Evolutionary conservation across 352 stramenopile species (phyloP), one percentile per base, ranked within the genome.

Genomic region (Globisporangium nodosum): DNA sequence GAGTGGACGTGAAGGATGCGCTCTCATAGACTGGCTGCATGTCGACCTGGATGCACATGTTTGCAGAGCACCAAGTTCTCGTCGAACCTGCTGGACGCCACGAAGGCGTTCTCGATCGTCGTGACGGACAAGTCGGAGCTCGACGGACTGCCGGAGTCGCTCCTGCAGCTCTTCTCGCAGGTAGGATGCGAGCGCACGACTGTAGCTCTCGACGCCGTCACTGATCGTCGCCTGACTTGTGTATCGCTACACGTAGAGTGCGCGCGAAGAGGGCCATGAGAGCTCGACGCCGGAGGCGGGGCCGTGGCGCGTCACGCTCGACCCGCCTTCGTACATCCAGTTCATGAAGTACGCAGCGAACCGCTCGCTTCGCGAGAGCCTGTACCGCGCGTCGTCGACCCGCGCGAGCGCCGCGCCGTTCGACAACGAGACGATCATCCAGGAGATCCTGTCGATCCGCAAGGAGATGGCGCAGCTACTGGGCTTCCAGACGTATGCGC

Each of bases 21-120:
- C 24, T 27, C 24, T 27, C 24, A 27, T 27, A 45, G 13, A 24
- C 15, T 48, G 42, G n/a, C 5, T 20, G 39, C 24, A 18, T 8
- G 3, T 56, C 3, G 16, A 51, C 9, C 30, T 24, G 35, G 4
- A 46, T 53, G 16, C 33, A 27, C 24, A 1, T 27, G 24, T 27
- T 27, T 27, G 37, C 46, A 93, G 84, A 96, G 80, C 37, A 98
- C 90, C 40, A 96, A 94, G 51, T 99, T 99, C 58, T 90, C 80
- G 42, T 98, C 98, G 64, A 99, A 99, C 72, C 75, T 99, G 39
- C 80, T 99, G 40, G 97, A 99, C 69, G 88, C 92, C 1, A 99
- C 96, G 27, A 99, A 99, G 73, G 81, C 81, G 15, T 99, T 96
- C 66, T 85, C 85, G 37, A 71, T 98, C 20, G 78, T 79, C 16